Evolutionary conservation across 2,329 filamentous ascomycete species (phyloP), one percentile per base, ranked within the genome.

Genomic region (Botrytis elliptica): DNA sequence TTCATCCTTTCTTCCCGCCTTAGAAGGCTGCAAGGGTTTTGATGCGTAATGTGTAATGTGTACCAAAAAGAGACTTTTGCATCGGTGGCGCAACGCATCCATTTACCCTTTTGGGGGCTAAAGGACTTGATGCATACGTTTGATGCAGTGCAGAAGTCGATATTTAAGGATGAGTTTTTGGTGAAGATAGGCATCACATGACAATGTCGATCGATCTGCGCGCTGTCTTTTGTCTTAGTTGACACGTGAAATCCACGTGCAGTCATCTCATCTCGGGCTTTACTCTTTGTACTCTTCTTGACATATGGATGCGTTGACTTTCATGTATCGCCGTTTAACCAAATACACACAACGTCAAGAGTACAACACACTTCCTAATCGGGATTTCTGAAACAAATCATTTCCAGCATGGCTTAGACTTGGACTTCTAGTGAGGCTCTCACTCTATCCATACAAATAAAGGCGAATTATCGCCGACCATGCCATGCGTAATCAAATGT

Each of bases 231-330:
- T 46, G 12, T 70, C 38, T 25, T 18, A 14, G 29, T 44, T 44
- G 22, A 38, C 68, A 70, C 68, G 68, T 70, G 68, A n/a, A 70
- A 29, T 62, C 7, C 68, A 70, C 68, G 68, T 70, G 68, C 52
- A 46, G 46, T 12, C 12, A 38, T 46, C 55, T 46, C 16, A 36
- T 55, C 49, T 69, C 33, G 67, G 49, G 40, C 25, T 57, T 69
- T 46, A 20, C n/a, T 44, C 40, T 70, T 42, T n/a, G 29, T 67
- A 52, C 20, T 55, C 16, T 7, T 42, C n/a, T 22, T 44, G 29
- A 42, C n/a, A 25, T 33, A 44, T 70, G 33, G 33, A 33, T 33
- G 38, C 20, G 40, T 33, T 14, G 12, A 25, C 16, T 38, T 52
- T 62, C 38, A 60, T 33, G 40, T 36, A 62, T 70, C 40, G 52